These are phyloP conservation scores for Clitopilus passeckerianus DNA, from an alignment of 768 basidiomycete genomes.

Conservation along the genomic window DNA sequence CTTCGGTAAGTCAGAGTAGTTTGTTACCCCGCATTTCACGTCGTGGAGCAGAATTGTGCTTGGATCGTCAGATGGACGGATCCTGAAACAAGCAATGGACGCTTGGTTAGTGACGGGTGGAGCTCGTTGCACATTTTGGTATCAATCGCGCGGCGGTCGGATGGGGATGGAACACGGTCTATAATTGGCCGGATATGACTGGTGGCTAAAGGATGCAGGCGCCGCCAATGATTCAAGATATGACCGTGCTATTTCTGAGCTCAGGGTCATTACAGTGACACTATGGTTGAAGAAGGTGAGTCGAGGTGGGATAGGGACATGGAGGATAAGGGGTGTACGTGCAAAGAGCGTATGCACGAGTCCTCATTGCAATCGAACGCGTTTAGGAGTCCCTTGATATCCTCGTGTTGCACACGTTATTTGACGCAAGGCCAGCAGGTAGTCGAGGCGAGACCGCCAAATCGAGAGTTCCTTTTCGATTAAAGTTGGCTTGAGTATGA, in stretches of 20 bases:
- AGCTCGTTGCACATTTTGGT: background rate
- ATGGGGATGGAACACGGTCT: background rate
- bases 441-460: background rate
- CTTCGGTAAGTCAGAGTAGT: background rate
- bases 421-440: background rate
- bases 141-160: background rate
- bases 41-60: background rate
- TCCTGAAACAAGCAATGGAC: background rate
- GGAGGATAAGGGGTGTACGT: background rate
- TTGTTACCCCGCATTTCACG: background rate
- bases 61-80: background rate
- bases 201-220: background rate
- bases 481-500: background rate
- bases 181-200: background rate
- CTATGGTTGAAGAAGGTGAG: background rate
- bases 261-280: background rate
- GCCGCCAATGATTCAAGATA: background rate
- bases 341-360: background rate
- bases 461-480: background rate
- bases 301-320: background rate
- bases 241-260: background rate
- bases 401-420: background rate
- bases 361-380: background rate
- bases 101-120: background rate
- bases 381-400: background rate